Base-by-base conservation (phyloP, 768 basidiomycete species). In the Lactarius evosmus region DNA sequence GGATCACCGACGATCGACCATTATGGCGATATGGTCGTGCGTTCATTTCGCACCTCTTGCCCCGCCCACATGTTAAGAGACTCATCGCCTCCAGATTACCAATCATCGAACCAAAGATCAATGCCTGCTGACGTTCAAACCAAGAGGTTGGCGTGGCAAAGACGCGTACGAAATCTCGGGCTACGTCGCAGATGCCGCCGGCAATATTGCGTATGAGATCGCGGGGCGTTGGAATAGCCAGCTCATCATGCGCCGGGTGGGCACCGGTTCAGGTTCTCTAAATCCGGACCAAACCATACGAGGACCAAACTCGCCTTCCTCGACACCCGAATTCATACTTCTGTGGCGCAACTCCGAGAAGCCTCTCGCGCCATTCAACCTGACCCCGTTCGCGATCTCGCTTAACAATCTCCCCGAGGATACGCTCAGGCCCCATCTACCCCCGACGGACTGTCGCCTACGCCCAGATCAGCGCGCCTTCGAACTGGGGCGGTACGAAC, bases 141-240 rank as follows among this genome's bases (percentile, higher is more conserved):
- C 95, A 3, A 84, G 95, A 61, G 93, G 94, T 3, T 98, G 95
- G 95, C 80, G 93, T 59, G 93, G 91, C 9, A 90, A 85, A 69
- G 90, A 96, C 65, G 93, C 95, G 0, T 94, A 82, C 70, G 96
- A 98, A 75, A 95, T 98, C 72, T 89, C 88, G 2, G 96, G 95
- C 1, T 82, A 84, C 44, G 94, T 98, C 25, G 75, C 82, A 63
- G 87, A 92, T 70, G 73, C 82, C 1, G 68, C 76, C 0, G 93
- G 90, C 11, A 77, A 81, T 25, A 78, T 87, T 33, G 85, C 81
- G 0, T 91, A 95, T 75, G 93, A 96, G 62, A 93, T 98, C 54
- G 95, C 95, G 0, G 95, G 95, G 5, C 83, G 94, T 2, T 98
- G 95, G 96, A 94, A 93, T 71, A 91, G 90, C 50, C 95, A 98